Percentiles rank a stretch among this genome's conserved stretches.
phyloP scores from a whole-genome alignment of 306 rosid species.

The Acacia confusa region DNA sequence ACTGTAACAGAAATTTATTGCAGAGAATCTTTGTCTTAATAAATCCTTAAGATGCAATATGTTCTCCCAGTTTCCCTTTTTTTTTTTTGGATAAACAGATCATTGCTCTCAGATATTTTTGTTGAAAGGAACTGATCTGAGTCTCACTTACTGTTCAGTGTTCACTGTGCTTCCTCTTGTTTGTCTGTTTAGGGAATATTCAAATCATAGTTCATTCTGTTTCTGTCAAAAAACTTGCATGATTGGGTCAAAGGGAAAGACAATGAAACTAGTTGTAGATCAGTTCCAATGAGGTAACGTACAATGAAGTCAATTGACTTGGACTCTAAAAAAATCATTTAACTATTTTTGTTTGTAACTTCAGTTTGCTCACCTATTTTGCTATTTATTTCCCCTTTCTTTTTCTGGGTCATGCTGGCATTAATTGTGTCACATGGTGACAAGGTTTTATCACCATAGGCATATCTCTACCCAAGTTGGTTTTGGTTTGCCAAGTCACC shows the following conservation, averaged over 20 bases:
- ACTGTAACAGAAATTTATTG: neutral
- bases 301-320: neutral
- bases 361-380: neutral
- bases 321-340: too few species aligned
- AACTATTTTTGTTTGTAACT: neutral
- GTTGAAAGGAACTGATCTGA: neutral
- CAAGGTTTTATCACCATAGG: neutral
- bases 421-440: neutral
- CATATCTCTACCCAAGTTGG: neutral
- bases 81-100: neutral
- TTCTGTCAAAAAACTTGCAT: neutral
- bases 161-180: neutral
- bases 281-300: neutral
- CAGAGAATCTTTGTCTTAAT: neutral
- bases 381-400: neutral
- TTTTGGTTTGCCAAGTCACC: too few species aligned
- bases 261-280: neutral
- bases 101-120: neutral
- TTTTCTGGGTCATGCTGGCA: conserved; percentile 7
- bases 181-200: neutral
- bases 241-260: neutral
- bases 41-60: neutral
- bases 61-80: neutral
- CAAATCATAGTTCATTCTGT: neutral
- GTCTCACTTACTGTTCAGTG: neutral